Evolutionary conservation across 2,329 filamentous ascomycete species (phyloP), one percentile per base, ranked within the genome.

Genomic region (Xylariaceae sp.): DNA sequence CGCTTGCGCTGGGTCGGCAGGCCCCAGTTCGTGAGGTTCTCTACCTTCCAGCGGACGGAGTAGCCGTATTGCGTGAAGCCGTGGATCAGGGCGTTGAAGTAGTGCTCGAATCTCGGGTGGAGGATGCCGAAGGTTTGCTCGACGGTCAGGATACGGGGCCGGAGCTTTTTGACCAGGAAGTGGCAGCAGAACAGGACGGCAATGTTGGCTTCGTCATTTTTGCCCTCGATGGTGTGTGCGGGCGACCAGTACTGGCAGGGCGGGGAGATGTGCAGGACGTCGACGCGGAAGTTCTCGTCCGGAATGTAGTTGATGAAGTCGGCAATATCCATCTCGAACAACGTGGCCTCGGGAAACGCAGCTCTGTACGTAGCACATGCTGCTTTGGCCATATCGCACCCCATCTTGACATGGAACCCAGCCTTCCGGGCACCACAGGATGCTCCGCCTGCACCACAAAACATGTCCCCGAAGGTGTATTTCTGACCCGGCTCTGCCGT

Each of bases 181-280:
- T 68, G 64, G 38, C 77, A 78, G 0, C 71, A 65, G 47, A 74
- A 78, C 0, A 82, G 55, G 0, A 72, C 72, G 2, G 80, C 79
- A 0, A 78, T 79, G 50, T 94, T 93, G 0, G 64, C 70, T 1
- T 86, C 83, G 34, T 89, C 83, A 17, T 81, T 72, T 6, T 66
- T 66, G 0, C 76, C 74, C 0, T 62, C 50, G 0, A 72, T 59
- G 0, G 86, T 90, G 44, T 94, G 83, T 0, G 82, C 84, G 0
- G 80, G 78, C 0, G 86, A 90, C 59, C 83, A 90, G 2, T 75
- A 79, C 51, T 91, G 86, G 42, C 89, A 94, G 0, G 88, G 87
- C 0, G 86, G 87, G 0, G 84, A 89, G 0, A 89, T 63, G 49
- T 94, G 88, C 0, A 87, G 64, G 2, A 91, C 66, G 50, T 93